Evolutionary conservation across 1,284 basidiomycete species (phyloP).

Genomic region (Sanguinoderma infundibulare): DNA sequence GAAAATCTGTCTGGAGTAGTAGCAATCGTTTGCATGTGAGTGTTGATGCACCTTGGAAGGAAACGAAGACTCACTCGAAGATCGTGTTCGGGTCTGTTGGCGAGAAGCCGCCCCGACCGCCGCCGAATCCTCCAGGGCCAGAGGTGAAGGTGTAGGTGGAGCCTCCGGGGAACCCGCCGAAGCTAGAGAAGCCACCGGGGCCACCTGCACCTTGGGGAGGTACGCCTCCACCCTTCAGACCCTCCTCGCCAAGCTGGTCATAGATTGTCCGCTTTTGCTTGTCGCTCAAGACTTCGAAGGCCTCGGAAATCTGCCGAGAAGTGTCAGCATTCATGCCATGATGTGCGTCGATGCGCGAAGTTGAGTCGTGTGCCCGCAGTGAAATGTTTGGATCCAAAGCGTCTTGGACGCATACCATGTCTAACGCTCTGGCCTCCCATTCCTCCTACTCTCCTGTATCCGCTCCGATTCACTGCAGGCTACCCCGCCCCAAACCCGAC

Average conservation of each 20-base stretch:
- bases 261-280: slow-evolving; percentile 93
- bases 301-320: slow-evolving; percentile 81
- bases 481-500: not conserved
- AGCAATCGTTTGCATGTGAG: slow-evolving; percentile 25
- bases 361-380: not conserved
- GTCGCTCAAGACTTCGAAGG: slow-evolving; percentile 95
- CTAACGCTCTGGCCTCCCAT: too few species aligned
- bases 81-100: slow-evolving; percentile 90
- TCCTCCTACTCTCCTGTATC: not conserved
- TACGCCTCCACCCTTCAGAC: slow-evolving; percentile 77
- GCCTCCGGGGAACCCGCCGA: slow-evolving; percentile 56
- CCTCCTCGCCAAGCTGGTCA: slow-evolving; percentile 97
- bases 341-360: too few species aligned
- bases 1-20: slow-evolving; percentile 67
- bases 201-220: slow-evolving; percentile 53
- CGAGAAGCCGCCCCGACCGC: slow-evolving; percentile 57
- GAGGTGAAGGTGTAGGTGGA: slow-evolving; percentile 67
- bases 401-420: not conserved
- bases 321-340: not conserved
- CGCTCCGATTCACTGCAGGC: not conserved
- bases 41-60: slow-evolving; percentile 22
- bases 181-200: slow-evolving; percentile 52
- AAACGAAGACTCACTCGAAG: slow-evolving; percentile 74
- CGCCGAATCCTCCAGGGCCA: slow-evolving; percentile 45
- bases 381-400: not conserved